These are phyloP conservation scores for Phytopythium chamaehyphon DNA, from an alignment of 352 stramenopile species.

Conservation along the genomic window DNA sequence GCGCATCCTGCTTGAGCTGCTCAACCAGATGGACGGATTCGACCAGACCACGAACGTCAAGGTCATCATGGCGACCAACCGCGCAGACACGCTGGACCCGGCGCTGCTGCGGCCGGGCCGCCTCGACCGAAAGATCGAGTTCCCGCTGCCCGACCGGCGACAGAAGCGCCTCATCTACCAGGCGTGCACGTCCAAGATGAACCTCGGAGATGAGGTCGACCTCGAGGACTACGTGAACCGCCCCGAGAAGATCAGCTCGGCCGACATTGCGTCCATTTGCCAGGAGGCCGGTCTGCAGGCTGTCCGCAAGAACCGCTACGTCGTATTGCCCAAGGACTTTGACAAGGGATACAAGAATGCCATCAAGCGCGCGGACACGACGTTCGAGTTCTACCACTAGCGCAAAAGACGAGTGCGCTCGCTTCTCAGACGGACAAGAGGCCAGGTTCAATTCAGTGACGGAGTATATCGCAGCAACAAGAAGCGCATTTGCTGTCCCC, in stretches of 20 bases:
- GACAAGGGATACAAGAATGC: slow-evolving; percentile 99
- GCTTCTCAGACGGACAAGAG: no score
- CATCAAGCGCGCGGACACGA: slow-evolving; percentile 98
- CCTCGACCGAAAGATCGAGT: slow-evolving; percentile 99
- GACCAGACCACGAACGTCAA: slow-evolving; percentile 99
- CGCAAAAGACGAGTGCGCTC: no score
- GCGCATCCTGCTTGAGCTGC: slow-evolving; percentile 99
- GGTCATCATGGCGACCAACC: slow-evolving; percentile 99
- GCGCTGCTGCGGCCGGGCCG: slow-evolving; percentile 97
- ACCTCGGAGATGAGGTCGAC: slow-evolving; percentile 98
- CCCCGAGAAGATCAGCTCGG: slow-evolving; percentile 99
- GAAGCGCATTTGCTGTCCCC: no score
- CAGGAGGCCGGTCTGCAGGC: slow-evolving; percentile 98
- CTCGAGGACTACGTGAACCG: slow-evolving; percentile 99
- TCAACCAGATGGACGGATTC: slow-evolving; percentile 99
- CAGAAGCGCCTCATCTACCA: slow-evolving; percentile 99
- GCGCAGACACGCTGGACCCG: slow-evolving; percentile 98
- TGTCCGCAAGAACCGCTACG: slow-evolving; percentile 99
- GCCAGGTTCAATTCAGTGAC: no score
- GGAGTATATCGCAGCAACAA: no score
- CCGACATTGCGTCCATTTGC: slow-evolving; percentile 98
- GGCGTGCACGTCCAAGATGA: slow-evolving; percentile 99
- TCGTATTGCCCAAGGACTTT: slow-evolving; percentile 99
- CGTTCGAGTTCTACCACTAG: slow-evolving; percentile 98
- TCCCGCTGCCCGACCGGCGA: slow-evolving; percentile 97